Evolutionary conservation across 371 early-diverging fungal species (phyloP), one percentile per base, ranked within the genome.

Genomic region (Aphelidium insulamus): DNA sequence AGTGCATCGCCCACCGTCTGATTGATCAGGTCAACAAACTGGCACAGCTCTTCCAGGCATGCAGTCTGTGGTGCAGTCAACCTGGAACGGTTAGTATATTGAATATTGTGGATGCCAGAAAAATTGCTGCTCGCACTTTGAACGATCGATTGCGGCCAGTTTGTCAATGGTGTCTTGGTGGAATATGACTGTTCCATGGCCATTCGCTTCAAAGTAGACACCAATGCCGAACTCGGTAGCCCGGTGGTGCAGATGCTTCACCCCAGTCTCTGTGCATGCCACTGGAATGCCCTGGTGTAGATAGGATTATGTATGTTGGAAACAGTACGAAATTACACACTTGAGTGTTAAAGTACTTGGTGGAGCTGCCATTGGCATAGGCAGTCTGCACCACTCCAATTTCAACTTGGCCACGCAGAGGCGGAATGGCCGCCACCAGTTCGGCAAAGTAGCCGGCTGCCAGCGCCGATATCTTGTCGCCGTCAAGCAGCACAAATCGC

Each of bases 191-290:
- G 98, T 95, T 31, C 99, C 99, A 53, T 99, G 99, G 33, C 99
- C 99, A 43, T 98, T 98, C 24, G 97, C 97, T 56, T 99, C 99
- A 75, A 98, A 98, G 66, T 97, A 99, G 26, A 97, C 88, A 46
- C 99, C 97, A 39, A 98, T 74, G 54, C 88, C 92, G 56, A 80
- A 98, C 41, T 81, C 73, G 47, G 79, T 72, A 26, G 98, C 98
- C 50, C 86, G 88, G 50, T 86, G 91, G 44, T 97, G 94, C 50
- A 98, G 69, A 59, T 99, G 87, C 69, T 99, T 99, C 38, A 99
- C 98, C 43, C 99, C 99, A 16, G 98, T 98, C 24, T 78, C 66
- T 2, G 86, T 88, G 49, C 80, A 90, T 9, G 79, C 77, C 10
- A 88, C 87, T 20, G 91, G 92, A 15, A 92, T 78, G 47, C 77